Conservation (phyloP, 306 rosid genomes). For the Cercis canadensis region DNA sequence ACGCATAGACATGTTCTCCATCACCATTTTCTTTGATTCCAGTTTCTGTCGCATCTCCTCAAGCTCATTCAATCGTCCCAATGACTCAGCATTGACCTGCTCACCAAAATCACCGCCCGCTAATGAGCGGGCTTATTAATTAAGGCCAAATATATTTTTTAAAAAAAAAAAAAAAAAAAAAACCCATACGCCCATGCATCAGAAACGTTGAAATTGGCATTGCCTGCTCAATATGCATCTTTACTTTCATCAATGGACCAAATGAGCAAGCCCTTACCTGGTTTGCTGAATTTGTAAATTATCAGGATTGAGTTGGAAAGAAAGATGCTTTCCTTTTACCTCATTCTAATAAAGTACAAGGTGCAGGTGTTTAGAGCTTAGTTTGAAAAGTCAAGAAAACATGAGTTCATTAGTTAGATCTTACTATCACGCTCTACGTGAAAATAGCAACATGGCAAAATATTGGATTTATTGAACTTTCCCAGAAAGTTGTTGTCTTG, state of each 20-base stretch:
- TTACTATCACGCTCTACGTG: background rate
- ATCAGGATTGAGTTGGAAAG: background rate
- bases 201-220: background rate
- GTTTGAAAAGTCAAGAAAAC: background rate
- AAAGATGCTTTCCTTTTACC: background rate
- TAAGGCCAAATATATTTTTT: conserved; percentile 32
- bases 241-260: conserved; percentile 7
- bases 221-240: background rate
- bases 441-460: background rate
- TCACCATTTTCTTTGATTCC: conserved; percentile 66
- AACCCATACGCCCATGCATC: background rate
- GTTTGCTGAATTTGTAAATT: background rate
- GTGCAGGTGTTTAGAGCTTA: background rate
- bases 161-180: background rate
- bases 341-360: background rate
- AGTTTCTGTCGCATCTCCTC: conserved; percentile 78
- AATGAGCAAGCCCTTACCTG: background rate
- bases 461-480: background rate
- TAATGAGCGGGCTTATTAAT: conserved; percentile 62
- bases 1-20: conserved; percentile 58
- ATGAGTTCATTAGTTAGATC: background rate
- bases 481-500: background rate
- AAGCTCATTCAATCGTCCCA: conserved; percentile 73
- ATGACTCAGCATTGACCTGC: conserved; percentile 83
- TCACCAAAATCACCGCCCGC: conserved; percentile 58